Evolutionary conservation across 805 yeast species (phyloP).

Genomic region (Starmerella stellata): DNA sequence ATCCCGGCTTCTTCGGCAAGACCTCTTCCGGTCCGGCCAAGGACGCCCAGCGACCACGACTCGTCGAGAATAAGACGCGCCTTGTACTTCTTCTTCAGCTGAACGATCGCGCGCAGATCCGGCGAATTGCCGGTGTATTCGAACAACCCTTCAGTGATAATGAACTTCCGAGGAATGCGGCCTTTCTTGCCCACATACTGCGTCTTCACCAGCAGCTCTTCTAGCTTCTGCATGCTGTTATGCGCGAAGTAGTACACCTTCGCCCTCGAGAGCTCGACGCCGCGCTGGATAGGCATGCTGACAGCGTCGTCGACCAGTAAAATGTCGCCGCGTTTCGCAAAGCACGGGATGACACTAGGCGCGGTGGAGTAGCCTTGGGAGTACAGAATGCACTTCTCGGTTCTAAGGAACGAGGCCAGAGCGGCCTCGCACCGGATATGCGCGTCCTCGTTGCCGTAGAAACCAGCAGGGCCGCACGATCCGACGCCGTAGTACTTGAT

Average conservation of each 20-base stretch:
- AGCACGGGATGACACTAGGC: constrained; percentile 78
- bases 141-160: constrained; percentile 80
- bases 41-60: constrained; percentile 63
- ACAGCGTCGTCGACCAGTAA: constrained; percentile 72
- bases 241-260: constrained; percentile 65
- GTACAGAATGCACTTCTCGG: constrained; percentile 64
- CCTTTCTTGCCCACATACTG: constrained; percentile 37
- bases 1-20: constrained; percentile 54
- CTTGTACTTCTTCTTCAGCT: constrained; percentile 63
- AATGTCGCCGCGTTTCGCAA: constrained; percentile 85
- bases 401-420: constrained; percentile 54
- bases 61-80: constrained; percentile 80
- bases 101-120: constrained; percentile 47
- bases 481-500: constrained; percentile 77
- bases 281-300: constrained; percentile 67
- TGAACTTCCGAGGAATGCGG: constrained; percentile 75
- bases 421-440: constrained; percentile 66
- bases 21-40: constrained; percentile 78
- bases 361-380: constrained; percentile 86
- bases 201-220: constrained; percentile 36
- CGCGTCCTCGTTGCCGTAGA: constrained; percentile 86
- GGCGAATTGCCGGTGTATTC: constrained; percentile 67
- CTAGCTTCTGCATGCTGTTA: constrained; percentile 72
- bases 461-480: constrained; percentile 96
- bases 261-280: constrained; percentile 70